Percentiles rank a stretch among this genome's conserved stretches.
phyloP scores from a whole-genome alignment of 768 basidiomycete genomes.

The Psilocybe tampanensis region DNA sequence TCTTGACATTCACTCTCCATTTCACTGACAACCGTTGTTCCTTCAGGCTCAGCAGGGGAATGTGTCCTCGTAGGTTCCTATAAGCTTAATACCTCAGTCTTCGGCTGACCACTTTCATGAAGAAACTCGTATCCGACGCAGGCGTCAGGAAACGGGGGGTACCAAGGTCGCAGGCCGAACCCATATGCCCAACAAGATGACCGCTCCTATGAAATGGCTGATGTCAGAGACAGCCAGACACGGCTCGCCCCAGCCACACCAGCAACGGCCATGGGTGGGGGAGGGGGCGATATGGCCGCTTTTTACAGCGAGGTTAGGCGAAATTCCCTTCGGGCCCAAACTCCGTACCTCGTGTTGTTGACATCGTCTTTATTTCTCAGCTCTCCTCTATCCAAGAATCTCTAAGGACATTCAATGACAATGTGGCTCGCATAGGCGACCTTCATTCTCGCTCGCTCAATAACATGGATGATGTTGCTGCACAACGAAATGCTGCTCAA shows the following conservation, averaged over 20 bases:
- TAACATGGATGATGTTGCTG: slow-evolving; percentile 70
- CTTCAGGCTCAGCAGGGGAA: slow-evolving; percentile 69
- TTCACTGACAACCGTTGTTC: slow-evolving; percentile 7
- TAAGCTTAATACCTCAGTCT: neutral
- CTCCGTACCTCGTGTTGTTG: neutral
- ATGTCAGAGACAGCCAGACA: slow-evolving; percentile 60
- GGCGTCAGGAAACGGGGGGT: slow-evolving; percentile 51
- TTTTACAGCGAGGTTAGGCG: slow-evolving; percentile 72
- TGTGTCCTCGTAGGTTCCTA: slow-evolving; percentile 45
- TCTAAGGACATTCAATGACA: slow-evolving; percentile 67
- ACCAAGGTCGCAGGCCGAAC: slow-evolving; percentile 53
- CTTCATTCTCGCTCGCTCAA: slow-evolving; percentile 76
- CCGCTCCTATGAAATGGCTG: slow-evolving; percentile 70
- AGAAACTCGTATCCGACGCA: slow-evolving; percentile 72
- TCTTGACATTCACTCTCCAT: slow-evolving; percentile 3
- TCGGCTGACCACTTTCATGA: neutral
- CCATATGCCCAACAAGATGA: slow-evolving; percentile 73
- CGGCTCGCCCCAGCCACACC: slow-evolving; percentile 40
- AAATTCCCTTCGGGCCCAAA: neutral
- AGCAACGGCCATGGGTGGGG: slow-evolving; percentile 26
- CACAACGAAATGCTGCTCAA: slow-evolving; percentile 60
- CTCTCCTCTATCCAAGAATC: slow-evolving; percentile 77
- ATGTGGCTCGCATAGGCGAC: slow-evolving; percentile 69
- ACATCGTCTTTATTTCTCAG: slow-evolving; percentile 35
- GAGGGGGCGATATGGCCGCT: slow-evolving; percentile 61